A percentile compares a stretch with the other conserved stretches of the same genome.
These are phyloP conservation scores for Metschnikowia vanudenii DNA, from an alignment of 805 yeast species.

Conservation along the genomic window DNA sequence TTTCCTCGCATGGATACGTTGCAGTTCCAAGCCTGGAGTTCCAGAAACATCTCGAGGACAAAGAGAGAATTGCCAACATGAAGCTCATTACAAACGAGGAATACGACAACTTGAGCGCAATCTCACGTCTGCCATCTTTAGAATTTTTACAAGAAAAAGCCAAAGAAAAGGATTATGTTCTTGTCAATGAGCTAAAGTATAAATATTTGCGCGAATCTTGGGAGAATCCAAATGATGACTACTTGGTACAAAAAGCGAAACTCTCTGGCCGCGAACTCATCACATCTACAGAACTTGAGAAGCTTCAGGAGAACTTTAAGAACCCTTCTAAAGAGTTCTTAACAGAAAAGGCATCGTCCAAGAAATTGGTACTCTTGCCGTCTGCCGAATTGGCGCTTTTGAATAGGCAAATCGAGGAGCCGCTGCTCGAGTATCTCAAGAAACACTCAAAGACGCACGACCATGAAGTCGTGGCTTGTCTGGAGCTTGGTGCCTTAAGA, in stretches of 20 bases:
- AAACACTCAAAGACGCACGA: constrained; percentile 8
- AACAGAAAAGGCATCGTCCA: constrained; percentile 9
- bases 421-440: constrained; percentile 14
- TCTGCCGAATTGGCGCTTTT: constrained; percentile 10
- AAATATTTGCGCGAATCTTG: constrained; percentile 19
- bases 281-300: constrained; percentile 11
- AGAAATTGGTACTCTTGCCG: constrained; percentile 9
- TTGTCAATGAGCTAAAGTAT: constrained; percentile 17
- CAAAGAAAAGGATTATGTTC: constrained; percentile 8
- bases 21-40: constrained; percentile 21
- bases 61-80: constrained; percentile 27
- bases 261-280: constrained; percentile 9
- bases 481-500: constrained; percentile 9
- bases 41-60: constrained; percentile 27
- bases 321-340: constrained; percentile 11
- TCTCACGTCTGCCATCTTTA: constrained; percentile 11
- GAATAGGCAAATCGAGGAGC: constrained; percentile 8
- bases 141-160: constrained; percentile 20
- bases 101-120: constrained; percentile 16
- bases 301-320: constrained; percentile 8
- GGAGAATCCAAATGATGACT: constrained; percentile 14
- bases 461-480: constrained; percentile 3
- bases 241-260: constrained; percentile 16
- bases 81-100: constrained; percentile 21
- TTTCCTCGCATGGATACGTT: constrained; percentile 18